These are phyloP conservation scores for Endocalyx cinctus DNA, from an alignment of 2,329 filamentous ascomycete genomes.

Conservation along the genomic window DNA sequence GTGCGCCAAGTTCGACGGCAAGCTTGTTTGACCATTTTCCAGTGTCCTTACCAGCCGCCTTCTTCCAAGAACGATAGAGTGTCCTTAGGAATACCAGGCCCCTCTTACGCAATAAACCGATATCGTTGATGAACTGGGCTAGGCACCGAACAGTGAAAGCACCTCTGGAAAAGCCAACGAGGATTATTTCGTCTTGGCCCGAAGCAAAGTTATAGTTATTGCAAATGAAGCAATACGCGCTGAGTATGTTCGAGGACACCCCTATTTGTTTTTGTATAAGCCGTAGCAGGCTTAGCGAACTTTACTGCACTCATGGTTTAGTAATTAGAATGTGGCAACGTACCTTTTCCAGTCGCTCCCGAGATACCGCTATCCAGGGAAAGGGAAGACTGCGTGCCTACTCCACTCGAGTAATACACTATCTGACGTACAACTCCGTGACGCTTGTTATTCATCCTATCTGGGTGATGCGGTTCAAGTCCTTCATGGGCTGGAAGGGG, in stretches of 20 bases:
- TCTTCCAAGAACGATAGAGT: constrained; percentile 1
- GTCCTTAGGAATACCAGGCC: constrained; percentile 4
- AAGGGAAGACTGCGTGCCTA: constrained; percentile 6
- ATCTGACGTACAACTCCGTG: constrained; percentile 3
- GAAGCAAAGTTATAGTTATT: constrained; percentile 11
- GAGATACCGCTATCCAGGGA: not conserved
- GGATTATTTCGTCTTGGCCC: constrained; percentile 28
- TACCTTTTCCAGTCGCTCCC: constrained; percentile 4
- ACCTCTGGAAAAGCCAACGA: constrained; percentile 35
- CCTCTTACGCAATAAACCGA: constrained; percentile 8
- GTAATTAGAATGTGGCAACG: too few relatives aligned
- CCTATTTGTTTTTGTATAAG: not conserved
- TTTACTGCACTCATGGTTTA: not conserved
- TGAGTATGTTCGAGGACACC: constrained; percentile 8
- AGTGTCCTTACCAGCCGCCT: not conserved
- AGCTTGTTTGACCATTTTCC: not conserved
- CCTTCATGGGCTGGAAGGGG: too few relatives aligned
- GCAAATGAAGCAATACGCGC: constrained; percentile 13
- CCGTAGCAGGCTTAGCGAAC: not conserved
- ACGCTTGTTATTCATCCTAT: too few relatives aligned
- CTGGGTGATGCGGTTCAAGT: too few relatives aligned
- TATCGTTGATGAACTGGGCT: constrained; percentile 24
- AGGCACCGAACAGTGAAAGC: constrained; percentile 35
- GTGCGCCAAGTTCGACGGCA: not conserved
- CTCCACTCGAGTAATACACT: constrained; percentile 10